These are phyloP conservation scores for Metarhizium anisopliae DNA, from an alignment of 2,329 filamentous ascomycete species.

Conservation along the genomic window DNA sequence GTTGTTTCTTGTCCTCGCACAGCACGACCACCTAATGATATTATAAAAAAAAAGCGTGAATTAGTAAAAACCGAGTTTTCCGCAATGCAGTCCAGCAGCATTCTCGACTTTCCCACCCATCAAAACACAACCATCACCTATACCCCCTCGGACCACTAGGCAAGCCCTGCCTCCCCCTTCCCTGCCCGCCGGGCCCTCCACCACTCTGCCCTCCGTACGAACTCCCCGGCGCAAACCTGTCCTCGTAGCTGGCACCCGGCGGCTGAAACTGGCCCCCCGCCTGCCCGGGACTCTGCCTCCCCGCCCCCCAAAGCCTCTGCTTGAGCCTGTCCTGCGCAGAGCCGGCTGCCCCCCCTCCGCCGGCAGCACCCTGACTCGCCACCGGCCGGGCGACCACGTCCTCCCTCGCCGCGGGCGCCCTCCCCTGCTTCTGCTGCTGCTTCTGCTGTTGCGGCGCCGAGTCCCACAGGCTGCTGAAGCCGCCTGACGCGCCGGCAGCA, in stretches of 20 bases:
- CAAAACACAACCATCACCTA: conserved; percentile 14
- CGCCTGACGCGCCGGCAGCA: too few relatives aligned
- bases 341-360: conserved; percentile 24
- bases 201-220: conserved; percentile 26
- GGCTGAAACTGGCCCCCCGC: conserved; percentile 38
- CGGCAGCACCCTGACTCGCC: neutral
- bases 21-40: neutral
- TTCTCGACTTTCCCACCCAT: too few relatives aligned
- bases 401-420: neutral
- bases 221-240: conserved; percentile 36
- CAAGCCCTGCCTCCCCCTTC: conserved; percentile 30
- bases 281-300: conserved; percentile 46
- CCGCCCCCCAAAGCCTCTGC: conserved; percentile 62
- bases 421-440: neutral
- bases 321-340: conserved; percentile 76
- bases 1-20: too few relatives aligned
- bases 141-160: conserved; percentile 37
- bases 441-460: conserved; percentile 17
- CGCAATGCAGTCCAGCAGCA: neutral
- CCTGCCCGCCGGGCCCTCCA: conserved; percentile 19
- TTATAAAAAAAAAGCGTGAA: neutral
- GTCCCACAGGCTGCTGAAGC: conserved; percentile 52
- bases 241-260: conserved; percentile 31
- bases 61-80: neutral
- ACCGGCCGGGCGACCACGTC: too few relatives aligned